phyloP scores from a whole-genome alignment of 495 filamentous ascomycete species.

The Cercophora scortea region DNA sequence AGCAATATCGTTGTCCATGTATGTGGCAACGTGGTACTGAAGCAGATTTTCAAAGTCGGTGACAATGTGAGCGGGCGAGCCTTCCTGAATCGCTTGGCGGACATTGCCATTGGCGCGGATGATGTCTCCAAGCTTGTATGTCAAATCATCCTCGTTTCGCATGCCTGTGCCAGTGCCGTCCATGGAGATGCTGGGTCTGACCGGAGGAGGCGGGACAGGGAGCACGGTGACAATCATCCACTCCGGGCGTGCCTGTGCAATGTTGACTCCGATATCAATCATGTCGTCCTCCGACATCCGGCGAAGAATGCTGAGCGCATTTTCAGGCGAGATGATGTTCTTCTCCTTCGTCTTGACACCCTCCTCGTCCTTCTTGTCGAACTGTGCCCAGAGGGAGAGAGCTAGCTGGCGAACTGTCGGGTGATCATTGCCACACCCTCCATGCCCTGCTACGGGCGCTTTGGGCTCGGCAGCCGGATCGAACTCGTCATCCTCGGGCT shows the following conservation, averaged over 20 bases:
- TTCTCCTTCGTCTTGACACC: slow-evolving; percentile 75
- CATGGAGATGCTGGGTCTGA: slow-evolving; percentile 90
- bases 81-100: slow-evolving; percentile 75
- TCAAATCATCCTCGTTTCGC: slow-evolving; percentile 96
- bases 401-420: slow-evolving; percentile 80
- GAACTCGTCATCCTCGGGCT: slow-evolving; percentile 45
- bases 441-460: slow-evolving; percentile 50
- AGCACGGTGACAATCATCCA: slow-evolving; percentile 98
- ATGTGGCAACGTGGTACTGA: slow-evolving; percentile 97
- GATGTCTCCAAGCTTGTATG: slow-evolving; percentile 96
- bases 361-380: slow-evolving; percentile 57
- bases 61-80: slow-evolving; percentile 80
- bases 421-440: slow-evolving; percentile 88
- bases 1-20: slow-evolving; percentile 99
- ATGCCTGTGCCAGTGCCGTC: slow-evolving; percentile 80
- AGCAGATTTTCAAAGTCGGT: slow-evolving; percentile 83
- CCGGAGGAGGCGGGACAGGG: slow-evolving; percentile 89
- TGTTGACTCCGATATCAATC: slow-evolving; percentile 79
- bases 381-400: slow-evolving; percentile 60
- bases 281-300: slow-evolving; percentile 75
- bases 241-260: slow-evolving; percentile 88
- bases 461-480: slow-evolving; percentile 44
- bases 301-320: slow-evolving; percentile 77
- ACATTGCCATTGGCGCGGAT: slow-evolving; percentile 96
- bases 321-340: slow-evolving; percentile 71